A percentile compares a stretch with the other conserved stretches of the same genome.
Conservation (phyloP, 768 basidiomycete species). For the Hysterangium stoloniferum region DNA sequence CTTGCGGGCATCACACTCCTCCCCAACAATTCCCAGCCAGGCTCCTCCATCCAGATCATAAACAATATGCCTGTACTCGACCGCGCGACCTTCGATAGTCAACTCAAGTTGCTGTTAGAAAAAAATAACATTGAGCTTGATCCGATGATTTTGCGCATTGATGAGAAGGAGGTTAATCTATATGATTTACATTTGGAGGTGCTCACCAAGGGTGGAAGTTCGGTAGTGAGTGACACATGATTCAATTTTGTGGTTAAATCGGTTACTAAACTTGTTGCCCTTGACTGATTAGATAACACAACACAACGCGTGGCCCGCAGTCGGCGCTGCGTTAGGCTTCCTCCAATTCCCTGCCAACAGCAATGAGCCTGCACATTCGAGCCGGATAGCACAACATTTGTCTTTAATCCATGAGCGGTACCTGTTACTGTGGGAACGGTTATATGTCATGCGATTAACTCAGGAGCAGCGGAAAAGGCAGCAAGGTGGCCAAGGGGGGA, state of each 20-base stretch:
- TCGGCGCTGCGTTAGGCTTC: conserved; percentile 62
- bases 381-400: conserved; percentile 51
- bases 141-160: conserved; percentile 36
- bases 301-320: conserved; percentile 54
- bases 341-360: conserved; percentile 56
- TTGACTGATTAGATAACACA: conserved; percentile 35
- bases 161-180: conserved; percentile 52
- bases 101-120: conserved; percentile 41
- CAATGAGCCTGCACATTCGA: conserved; percentile 51
- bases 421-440: conserved; percentile 47
- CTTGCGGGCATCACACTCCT: conserved; percentile 15
- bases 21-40: neutral
- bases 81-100: conserved; percentile 42
- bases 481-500: neutral
- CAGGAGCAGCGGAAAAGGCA: conserved; percentile 4
- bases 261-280: conserved; percentile 10
- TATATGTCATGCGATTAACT: conserved; percentile 34
- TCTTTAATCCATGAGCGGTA: conserved; percentile 54
- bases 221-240: conserved; percentile 32
- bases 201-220: conserved; percentile 46
- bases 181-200: conserved; percentile 51
- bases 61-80: conserved; percentile 35
- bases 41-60: conserved; percentile 14
- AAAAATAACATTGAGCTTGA: conserved; percentile 36
- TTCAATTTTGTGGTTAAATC: too few relatives aligned